Evolutionary conservation across 2,329 filamentous ascomycete genomes (phyloP).

Genomic region (Didymosphaeria variabile): DNA sequence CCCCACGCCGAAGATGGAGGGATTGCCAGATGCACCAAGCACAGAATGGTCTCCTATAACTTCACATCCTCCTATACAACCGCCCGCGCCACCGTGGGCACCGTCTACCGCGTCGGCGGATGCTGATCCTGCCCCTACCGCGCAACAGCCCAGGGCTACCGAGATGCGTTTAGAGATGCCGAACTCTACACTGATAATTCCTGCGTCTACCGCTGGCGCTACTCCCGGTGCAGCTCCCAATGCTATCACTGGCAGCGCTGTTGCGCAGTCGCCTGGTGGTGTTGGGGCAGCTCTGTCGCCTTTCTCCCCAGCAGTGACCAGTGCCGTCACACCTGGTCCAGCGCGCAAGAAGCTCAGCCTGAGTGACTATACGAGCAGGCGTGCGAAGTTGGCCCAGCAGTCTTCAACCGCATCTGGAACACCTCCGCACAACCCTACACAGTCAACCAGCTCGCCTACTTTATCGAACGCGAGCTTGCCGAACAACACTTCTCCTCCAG

Average conservation of each 20-base stretch:
- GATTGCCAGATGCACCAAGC: conserved; percentile 40
- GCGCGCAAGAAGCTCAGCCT: conserved; percentile 61
- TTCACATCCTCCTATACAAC: conserved; percentile 43
- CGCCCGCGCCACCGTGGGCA: conserved; percentile 45
- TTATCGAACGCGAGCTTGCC: conserved; percentile 43
- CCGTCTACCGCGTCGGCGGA: conserved; percentile 23
- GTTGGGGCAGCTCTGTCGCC: conserved; percentile 33
- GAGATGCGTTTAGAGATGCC: conserved; percentile 44
- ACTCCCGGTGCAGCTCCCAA: conserved; percentile 36
- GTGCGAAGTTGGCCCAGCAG: conserved; percentile 49
- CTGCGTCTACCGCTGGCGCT: conserved; percentile 24
- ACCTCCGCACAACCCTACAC: conserved; percentile 33
- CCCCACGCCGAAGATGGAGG: conserved; percentile 36
- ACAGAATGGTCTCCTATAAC: conserved; percentile 28
- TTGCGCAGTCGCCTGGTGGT: conserved; percentile 42
- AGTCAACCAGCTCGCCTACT: conserved; percentile 44
- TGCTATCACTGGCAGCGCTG: conserved; percentile 26
- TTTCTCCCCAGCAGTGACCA: conserved; percentile 52
- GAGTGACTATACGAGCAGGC: conserved; percentile 60
- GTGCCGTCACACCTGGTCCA: conserved; percentile 53
- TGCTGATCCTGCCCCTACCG: conserved; percentile 24
- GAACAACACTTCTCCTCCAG: conserved; percentile 38
- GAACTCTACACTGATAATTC: conserved; percentile 34
- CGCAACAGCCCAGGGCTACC: conserved; percentile 25
- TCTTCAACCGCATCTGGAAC: conserved; percentile 33